A percentile compares a stretch with the other conserved stretches of the same genome.
Conservation (phyloP, 331 rosid genomes). For the Malus hybrid region DNA sequence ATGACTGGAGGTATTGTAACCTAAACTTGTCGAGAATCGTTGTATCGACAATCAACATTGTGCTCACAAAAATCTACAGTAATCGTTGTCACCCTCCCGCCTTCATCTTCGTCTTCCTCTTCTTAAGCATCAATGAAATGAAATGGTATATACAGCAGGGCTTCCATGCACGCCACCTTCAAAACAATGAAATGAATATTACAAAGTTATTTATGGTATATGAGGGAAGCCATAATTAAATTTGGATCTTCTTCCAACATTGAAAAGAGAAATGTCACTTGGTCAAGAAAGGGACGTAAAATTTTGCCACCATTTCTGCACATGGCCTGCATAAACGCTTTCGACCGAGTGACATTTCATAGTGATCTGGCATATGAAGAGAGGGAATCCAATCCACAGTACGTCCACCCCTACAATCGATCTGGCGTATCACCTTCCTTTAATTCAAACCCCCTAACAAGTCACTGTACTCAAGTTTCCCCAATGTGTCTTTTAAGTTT, state of each 20-base stretch:
- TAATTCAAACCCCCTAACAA: constrained; percentile 67
- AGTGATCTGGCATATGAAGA: constrained; percentile 68
- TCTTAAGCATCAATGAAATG: constrained; percentile 91
- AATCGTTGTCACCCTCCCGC: constrained; percentile 62
- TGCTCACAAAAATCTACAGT: constrained; percentile 85
- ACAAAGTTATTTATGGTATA: too few relatives aligned
- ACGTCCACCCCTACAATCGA: constrained; percentile 52
- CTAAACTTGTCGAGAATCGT: constrained; percentile 58
- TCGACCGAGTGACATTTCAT: constrained; percentile 82
- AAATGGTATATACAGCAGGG: constrained; percentile 64
- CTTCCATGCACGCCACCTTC: constrained; percentile 86
- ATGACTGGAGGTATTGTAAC: constrained; percentile 54
- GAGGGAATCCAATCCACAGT: constrained; percentile 86
- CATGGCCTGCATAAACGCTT: constrained; percentile 68
- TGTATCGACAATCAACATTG: constrained; percentile 32
- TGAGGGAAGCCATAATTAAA: too few relatives aligned
- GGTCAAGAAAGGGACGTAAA: constrained; percentile 23
- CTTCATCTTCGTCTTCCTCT: constrained; percentile 49
- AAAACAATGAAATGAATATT: not conserved
- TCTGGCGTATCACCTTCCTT: constrained; percentile 64
- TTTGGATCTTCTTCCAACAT: too few relatives aligned
- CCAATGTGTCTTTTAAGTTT: constrained; percentile 76
- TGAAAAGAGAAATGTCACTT: too few relatives aligned
- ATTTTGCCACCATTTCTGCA: constrained; percentile 71
- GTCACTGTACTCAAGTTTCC: constrained; percentile 65